Base-by-base conservation (phyloP, 23 red algal genomes). In the Gracilaria caudata region DNA sequence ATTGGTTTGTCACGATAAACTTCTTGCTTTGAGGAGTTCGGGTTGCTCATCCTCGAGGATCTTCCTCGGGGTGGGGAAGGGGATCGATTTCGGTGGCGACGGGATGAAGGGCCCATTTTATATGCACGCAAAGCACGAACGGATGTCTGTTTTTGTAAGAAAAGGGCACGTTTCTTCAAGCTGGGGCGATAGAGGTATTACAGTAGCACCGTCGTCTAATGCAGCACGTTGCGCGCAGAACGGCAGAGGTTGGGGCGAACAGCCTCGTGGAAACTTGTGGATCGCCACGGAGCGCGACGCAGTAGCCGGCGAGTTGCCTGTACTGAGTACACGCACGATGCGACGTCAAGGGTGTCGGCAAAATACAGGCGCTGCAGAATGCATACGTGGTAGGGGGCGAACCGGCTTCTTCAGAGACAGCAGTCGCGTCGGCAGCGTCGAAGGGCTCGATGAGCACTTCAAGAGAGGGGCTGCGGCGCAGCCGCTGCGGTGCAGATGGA, bases 1-100 rank as follows among this genome's bases (percentile, higher is more conserved):
- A 75, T 75, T 16, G 43, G 37, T 21, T 75, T 75, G 38, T 75
- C 70, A 75, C 35, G 25, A 35, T 46, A 26, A 46, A 9, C 7
- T 1, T 3, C 0, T 10, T 47, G 19, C 13, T 49, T 47, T 3
- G 37, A 34, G 65, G 65, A 38, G 33, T n/a, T 32, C 3, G 37
- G 21, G 4, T 7, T 8, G 19, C 39, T 49, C 70, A 75, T 75
- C n/a, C 7, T 75, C 39, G 33, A 29, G 10, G 66, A 72, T 61
- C 24, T 61, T 61, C 24, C 49, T 17, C 49, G 6, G 5, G 49
- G 49, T 16, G 49, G 49, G 12, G 49, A 53, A 2, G 49, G 49
- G 1, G 49, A 53, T 17, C 49, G 5, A 16, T 53, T 53, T 1
- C 49, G 49, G 8, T 16, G 6, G 7, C 49, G 49, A 17, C 19